Percentiles rank a stretch among this genome's conserved stretches.
Evolutionary conservation across 768 basidiomycete species (phyloP).

Genomic region (Butyriboletus loyo): DNA sequence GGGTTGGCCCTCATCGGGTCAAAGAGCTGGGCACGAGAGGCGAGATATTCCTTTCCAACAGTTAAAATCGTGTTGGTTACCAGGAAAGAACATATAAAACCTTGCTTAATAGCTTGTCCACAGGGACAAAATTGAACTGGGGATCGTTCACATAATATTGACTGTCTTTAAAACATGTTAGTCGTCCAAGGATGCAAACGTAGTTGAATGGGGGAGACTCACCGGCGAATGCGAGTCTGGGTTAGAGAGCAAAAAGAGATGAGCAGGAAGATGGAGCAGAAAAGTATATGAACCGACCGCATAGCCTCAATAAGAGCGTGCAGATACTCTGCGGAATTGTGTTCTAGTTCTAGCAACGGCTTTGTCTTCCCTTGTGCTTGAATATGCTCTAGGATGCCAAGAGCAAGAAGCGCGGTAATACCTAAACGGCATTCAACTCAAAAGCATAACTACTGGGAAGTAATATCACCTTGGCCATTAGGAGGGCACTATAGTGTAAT

Average conservation of each 20-base stretch:
- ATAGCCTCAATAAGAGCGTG: constrained; percentile 86
- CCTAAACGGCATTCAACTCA: constrained; percentile 35
- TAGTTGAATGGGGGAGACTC: constrained; percentile 12
- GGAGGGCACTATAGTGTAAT: constrained; percentile 72
- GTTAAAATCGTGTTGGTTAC: background rate
- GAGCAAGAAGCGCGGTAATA: constrained; percentile 88
- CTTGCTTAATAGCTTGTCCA: constrained; percentile 82
- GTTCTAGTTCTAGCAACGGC: constrained; percentile 76
- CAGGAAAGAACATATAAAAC: constrained; percentile 33
- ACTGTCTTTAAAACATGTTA: constrained; percentile 49
- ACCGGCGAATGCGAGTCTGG: constrained; percentile 74
- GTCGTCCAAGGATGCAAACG: background rate
- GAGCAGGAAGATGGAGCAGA: background rate
- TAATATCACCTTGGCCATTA: constrained; percentile 77
- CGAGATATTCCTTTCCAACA: constrained; percentile 71
- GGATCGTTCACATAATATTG: constrained; percentile 94
- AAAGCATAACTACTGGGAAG: background rate
- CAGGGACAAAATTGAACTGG: constrained; percentile 70
- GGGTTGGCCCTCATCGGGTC: constrained; percentile 64
- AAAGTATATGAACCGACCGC: constrained; percentile 43
- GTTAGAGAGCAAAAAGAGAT: background rate
- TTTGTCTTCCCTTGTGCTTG: constrained; percentile 69
- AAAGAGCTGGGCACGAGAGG: constrained; percentile 75
- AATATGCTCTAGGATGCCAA: constrained; percentile 88
- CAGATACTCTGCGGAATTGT: constrained; percentile 87